Base-by-base conservation (phyloP, 1,139 yeast species). In the Sugiyamaella novakii region DNA sequence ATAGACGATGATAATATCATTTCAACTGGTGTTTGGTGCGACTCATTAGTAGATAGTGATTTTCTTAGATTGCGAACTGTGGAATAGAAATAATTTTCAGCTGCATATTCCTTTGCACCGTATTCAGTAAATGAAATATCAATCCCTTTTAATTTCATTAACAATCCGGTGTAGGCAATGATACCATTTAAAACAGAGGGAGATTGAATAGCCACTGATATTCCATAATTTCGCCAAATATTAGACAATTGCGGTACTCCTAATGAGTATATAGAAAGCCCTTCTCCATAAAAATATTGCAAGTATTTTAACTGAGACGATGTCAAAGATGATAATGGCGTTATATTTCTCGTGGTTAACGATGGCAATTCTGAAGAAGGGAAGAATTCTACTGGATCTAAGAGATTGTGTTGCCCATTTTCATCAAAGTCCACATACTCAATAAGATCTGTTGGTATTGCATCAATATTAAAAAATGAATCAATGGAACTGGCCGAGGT, bases 1-100 rank as follows among this genome's bases (percentile, higher is more conserved):
- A 48, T 25, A 11, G 30, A n/a, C 8, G 51, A 48, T 12, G 44
- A 14, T 25, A 48, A 14, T 8, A 48, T 37, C 31, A 48, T 28
- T 25, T 48, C 51, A 3, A 21, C 24, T 8, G 51, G 48, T 11
- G 15, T n/a, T 14, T 37, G 46, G n/a, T 15, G 8, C 4, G 43
- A 24, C 21, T 11, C 4, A 27, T 46, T 28, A 15, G 29, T 11
- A 18, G 43, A 28, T 3, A 48, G 38, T 2, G 42, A 15, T 6
- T 43, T 14, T 10, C 51, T 27, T 24, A 48, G 29, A 21, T 25
- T 18, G 10, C 31, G 27, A n/a, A 48, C 39, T 6, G 43, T 24
- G n/a, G 38, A 25, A 24, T 39, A 18, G 35, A 38, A 39, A 33
- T 31, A 33, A 11, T 29, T 17, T 12, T 30, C 14, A 2, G 43